Evolutionary conservation across 495 filamentous ascomycete genomes (phyloP), one percentile per base, ranked within the genome.

Genomic region (Ascobolus immersus): DNA sequence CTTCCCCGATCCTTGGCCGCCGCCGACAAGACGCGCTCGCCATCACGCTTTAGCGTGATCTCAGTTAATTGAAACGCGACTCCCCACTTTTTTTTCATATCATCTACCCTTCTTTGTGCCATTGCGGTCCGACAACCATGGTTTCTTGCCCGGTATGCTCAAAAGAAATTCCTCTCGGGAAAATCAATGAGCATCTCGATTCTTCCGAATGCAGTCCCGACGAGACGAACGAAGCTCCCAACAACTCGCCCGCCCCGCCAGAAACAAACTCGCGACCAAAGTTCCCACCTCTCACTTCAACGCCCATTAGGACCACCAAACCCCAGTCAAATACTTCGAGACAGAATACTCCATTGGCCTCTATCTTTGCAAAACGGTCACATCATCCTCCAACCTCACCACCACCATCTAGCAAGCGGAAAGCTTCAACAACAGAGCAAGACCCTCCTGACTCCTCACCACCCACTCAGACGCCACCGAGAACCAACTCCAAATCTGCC

Each of bases 171-270:
- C 65, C 70, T 33, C 57, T 73, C 34, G 43, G 56, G 34, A 65
- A 75, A 37, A 96, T 96, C 56, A 96, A 96, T 51, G 60, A 63
- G 32, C 86, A 96, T 49, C 69, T 96, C 42, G 86, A 96, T 52
- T 14, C 41, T 36, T 21, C 31, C 42, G 38, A 42, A 38, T 33
- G 35, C 33, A 5, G 34, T 33, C 37, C 47, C 36, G 14, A 19
- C 41, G 34, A 35, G 30, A 32, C 2, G 33, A 20, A 38, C 30
- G 34, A 17, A 42, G 36, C 38, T 25, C 14, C 21, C 21, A 21
- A 10, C 33, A 10, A 1, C 38, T 24, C 27, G 21, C 35, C 13
- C 33, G 39, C 27, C n/a, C 14, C 13, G 13, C 35, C 13, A 36
- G 43, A 28, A 31, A 39, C n/a, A n/a, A n/a, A n/a, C n/a, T n/a